Base-by-base conservation (phyloP, 208 protist genomes). In the Strigomonas culicis region DNA sequence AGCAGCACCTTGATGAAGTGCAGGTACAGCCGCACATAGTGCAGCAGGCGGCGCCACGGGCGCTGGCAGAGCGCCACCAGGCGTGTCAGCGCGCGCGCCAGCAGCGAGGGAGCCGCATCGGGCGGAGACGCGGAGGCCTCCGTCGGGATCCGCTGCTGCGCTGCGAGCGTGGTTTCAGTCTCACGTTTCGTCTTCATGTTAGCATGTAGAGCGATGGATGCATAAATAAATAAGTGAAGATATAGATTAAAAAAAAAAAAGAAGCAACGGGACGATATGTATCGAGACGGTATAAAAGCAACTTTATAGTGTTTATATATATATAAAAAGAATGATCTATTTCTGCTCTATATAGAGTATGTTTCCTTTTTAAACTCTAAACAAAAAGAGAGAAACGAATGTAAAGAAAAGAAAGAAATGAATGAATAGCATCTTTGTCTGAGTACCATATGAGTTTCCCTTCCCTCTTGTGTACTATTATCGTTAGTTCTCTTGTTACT, bases 231-330 rank as follows among this genome's bases (percentile, higher is more conserved):
- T 17, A 28, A 34, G 47, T 15, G 10, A 24, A 41, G 28, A n/a
- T n/a, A 27, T 61, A 50, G 46, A 17, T 58, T 13, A 51, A 36
- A 27, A 61, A 70, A 21, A 47, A 7, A 70, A 49, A 53, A 21
- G 57, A 1, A 46, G 27, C 56, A 30, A 24, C 27, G 43, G 7
- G 46, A 2, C 19, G 27, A 41, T 2, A 49, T 30, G 39, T 19
- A 34, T 15, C 2, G 8, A 36, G 7, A 56, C 31, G 4, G 11
- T 4, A 50, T 10, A 44, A 70, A 58, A 39, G 24, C 36, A 43
- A 41, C 56, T 22, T 58, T 1, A 66, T 24, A 51, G 22, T 19
- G 36, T 17, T 19, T 51, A 41, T n/a, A 60, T 17, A 57, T 25
- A 60, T 22, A 60, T 22, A 24, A 60, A 44, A 8, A 47, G 25